These are phyloP conservation scores for Quercus aquifolioides DNA, from an alignment of 306 rosid species.

Conservation along the genomic window DNA sequence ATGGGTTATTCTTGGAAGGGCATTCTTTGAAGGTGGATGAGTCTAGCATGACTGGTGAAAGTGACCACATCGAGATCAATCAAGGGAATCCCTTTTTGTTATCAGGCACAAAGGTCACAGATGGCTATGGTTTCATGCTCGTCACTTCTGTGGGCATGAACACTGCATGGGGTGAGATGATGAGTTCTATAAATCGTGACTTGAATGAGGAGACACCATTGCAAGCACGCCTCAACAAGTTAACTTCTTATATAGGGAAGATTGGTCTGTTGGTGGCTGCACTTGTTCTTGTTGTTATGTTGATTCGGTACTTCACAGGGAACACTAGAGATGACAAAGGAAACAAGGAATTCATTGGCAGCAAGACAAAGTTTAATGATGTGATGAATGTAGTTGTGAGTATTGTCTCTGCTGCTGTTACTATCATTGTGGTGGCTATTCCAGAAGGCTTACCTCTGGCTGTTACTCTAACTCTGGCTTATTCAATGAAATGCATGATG, in stretches of 20 bases:
- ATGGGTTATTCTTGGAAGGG: slow-evolving; percentile 22
- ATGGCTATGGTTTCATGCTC: slow-evolving; percentile 23
- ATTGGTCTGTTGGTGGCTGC: slow-evolving; percentile 11
- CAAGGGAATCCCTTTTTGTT: slow-evolving; percentile 9
- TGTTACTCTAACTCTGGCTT: slow-evolving; percentile 24
- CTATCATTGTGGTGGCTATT: slow-evolving; percentile 22
- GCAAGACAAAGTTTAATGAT: slow-evolving; percentile 8
- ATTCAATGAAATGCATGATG: slow-evolving; percentile 26
- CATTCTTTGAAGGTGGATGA: slow-evolving; percentile 22
- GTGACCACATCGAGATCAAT: slow-evolving; percentile 6
- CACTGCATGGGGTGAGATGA: slow-evolving; percentile 26
- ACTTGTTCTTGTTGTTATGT: slow-evolving; percentile 14
- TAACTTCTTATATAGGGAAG: slow-evolving; percentile 17
- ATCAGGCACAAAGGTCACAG: slow-evolving; percentile 23
- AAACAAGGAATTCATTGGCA: slow-evolving; percentile 8
- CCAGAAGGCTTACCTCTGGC: slow-evolving; percentile 25
- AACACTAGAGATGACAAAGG: slow-evolving; percentile 6
- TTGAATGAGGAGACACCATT: slow-evolving; percentile 12
- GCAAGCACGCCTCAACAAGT: slow-evolving; percentile 21
- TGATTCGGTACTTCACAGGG: slow-evolving; percentile 22
- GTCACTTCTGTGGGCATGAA: slow-evolving; percentile 23
- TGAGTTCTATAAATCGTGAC: slow-evolving; percentile 14
- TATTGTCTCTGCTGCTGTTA: slow-evolving; percentile 11
- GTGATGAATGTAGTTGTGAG: slow-evolving; percentile 11
- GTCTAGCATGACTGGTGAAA: slow-evolving; percentile 28